Evolutionary conservation across 768 basidiomycete genomes (phyloP), one percentile per base, ranked within the genome.

Genomic region (Hygrocybe coccinea): DNA sequence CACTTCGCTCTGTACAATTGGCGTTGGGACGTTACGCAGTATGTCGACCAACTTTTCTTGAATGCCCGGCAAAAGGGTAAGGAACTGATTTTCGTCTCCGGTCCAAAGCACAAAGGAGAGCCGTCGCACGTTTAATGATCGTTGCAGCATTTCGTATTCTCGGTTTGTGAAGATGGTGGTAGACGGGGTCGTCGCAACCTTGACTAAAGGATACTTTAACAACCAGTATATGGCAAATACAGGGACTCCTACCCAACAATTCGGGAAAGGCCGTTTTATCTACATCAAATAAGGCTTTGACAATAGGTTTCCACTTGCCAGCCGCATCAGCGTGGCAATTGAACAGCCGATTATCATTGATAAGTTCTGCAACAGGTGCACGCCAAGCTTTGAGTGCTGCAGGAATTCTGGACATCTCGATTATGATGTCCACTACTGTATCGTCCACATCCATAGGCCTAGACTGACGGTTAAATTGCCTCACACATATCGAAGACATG

Each of bases 41-140:
- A 94, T 85, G 59, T 99, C 97, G 9, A 97, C 97, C 12, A 99
- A 77, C 71, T 90, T 97, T 72, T 98, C 97, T 68, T 97, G 94
- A n/a, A 99, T 91, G 25, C 83, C 82, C 14, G 97, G 97, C 34
- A 99, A 76, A 58, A 93, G 89, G 0, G 84, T 85, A 49, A 98
- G 70, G 72, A 91, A 97, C 51, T 91, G 86, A 65, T 99, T 95
- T 71, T 89, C 89, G 61, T 94, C 93, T 12, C 87, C 91, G 1
- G 88, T 75, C 54, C 93, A 84, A n/a, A 99, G 68, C 33, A 89
- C 80, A 65, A 90, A 91, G 4, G 94, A 91, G 38, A 98, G 74
- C 33, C 95, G 79, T 39, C 97, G 83, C 17, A 99, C 76, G 64
- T 90, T 94, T 51, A 94, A 74, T 2, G 93, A 92, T 22, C 92